Conservation (phyloP, 139 green algal species). For the Micromonas pusilla region DNA sequence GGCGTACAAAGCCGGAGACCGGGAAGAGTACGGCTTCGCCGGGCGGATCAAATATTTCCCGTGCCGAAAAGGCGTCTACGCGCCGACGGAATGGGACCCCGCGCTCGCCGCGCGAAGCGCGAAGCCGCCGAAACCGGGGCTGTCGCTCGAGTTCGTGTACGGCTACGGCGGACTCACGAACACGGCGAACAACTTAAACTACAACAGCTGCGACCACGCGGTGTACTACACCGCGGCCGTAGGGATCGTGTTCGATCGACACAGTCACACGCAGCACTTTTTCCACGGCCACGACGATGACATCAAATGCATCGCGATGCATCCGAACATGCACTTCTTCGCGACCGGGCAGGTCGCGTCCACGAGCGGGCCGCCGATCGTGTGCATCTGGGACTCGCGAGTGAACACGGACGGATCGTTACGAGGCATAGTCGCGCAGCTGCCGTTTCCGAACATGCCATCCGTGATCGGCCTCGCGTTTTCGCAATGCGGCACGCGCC, state of each 20-base stretch:
- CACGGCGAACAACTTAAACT: conserved; percentile 34
- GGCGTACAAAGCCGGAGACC: background rate
- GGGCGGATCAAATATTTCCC: conserved; percentile 14
- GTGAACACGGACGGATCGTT: background rate
- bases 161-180: conserved; percentile 29
- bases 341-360: conserved; percentile 14
- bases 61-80: conserved; percentile 56
- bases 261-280: conserved; percentile 14
- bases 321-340: background rate
- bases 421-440: conserved; percentile 15
- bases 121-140: background rate
- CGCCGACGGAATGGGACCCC: conserved; percentile 47
- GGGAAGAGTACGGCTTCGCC: background rate
- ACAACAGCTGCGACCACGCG: conserved; percentile 17
- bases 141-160: conserved; percentile 32
- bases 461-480: conserved; percentile 19
- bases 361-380: background rate
- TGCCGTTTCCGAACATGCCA: background rate
- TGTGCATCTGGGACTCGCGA: conserved; percentile 21
- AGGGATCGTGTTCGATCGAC: conserved; percentile 13
- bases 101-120: background rate
- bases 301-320: conserved; percentile 23
- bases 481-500: conserved; percentile 38
- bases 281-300: conserved; percentile 24
- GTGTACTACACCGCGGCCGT: conserved; percentile 28